Percentiles rank a stretch among this genome's conserved stretches.
Evolutionary conservation across 192 early-diverging fungal species (phyloP).

Genomic region (Cladochytrium replicatum): DNA sequence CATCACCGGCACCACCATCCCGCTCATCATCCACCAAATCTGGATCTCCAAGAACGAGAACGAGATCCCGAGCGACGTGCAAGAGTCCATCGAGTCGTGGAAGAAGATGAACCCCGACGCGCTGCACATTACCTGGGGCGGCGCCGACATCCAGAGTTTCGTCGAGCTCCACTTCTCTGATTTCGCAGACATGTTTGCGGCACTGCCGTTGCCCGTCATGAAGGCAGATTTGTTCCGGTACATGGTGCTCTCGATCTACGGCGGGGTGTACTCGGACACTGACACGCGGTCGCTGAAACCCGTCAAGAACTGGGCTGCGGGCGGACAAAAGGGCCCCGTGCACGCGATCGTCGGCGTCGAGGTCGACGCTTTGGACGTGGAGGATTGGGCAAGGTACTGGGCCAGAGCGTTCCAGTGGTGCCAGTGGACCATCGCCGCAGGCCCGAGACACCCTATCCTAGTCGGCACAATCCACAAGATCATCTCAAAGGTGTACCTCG

Average conservation of each 20-base stretch:
- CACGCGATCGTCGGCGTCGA: not conserved
- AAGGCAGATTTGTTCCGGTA: slow-evolving; percentile 15
- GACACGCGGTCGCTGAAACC: slow-evolving; percentile 8
- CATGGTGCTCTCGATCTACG: slow-evolving; percentile 12
- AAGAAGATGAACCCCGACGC: too few relatives aligned
- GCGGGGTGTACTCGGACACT: slow-evolving; percentile 12
- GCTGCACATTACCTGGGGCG: too few relatives aligned
- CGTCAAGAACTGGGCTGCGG: slow-evolving; percentile 4
- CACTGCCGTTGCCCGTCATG: slow-evolving; percentile 5
- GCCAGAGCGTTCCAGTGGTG: not conserved
- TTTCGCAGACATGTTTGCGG: too few relatives aligned
- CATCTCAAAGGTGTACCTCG: not conserved
- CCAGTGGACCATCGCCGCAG: not conserved
- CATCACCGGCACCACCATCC: too few relatives aligned
- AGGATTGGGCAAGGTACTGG: not conserved
- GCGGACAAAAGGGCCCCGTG: not conserved
- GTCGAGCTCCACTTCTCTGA: too few relatives aligned
- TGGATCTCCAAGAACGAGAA: too few relatives aligned
- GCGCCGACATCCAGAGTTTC: too few relatives aligned
- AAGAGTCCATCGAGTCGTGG: too few relatives aligned
- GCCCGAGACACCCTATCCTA: not conserved
- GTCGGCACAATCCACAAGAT: not conserved
- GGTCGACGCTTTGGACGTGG: not conserved
- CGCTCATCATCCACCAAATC: too few relatives aligned
- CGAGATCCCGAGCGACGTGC: too few relatives aligned